Percentiles rank a stretch among this genome's conserved stretches.
Evolutionary conservation across 1,284 basidiomycete genomes (phyloP).

Genomic region (Sparassis latifolia): DNA sequence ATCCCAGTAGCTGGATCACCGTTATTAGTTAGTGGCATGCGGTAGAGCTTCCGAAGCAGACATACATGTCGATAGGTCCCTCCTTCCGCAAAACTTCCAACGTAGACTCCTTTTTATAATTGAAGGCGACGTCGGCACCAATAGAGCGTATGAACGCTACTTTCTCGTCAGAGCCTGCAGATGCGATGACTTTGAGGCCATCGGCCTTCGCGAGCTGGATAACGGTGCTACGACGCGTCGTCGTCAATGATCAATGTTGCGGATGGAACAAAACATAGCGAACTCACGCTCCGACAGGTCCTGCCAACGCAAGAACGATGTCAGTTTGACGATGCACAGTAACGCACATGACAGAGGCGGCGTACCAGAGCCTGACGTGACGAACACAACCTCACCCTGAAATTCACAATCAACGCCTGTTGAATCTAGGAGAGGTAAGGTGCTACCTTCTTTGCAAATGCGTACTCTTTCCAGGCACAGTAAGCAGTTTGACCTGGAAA

Average conservation of each 20-base stretch:
- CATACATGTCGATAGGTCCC: slow-evolving; percentile 47
- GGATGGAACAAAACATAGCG: too few relatives aligned
- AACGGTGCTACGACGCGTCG: slow-evolving; percentile 21
- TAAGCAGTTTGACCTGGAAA: slow-evolving; percentile 19
- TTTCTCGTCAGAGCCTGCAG: slow-evolving; percentile 68
- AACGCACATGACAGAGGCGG: background rate
- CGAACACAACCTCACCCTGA: slow-evolving; percentile 20
- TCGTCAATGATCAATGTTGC: too few relatives aligned
- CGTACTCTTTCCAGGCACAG: slow-evolving; percentile 19
- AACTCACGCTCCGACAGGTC: slow-evolving; percentile 11
- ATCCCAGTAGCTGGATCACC: slow-evolving; percentile 28
- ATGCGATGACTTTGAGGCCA: slow-evolving; percentile 66
- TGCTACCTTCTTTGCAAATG: slow-evolving; percentile 8
- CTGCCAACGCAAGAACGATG: background rate
- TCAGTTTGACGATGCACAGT: background rate
- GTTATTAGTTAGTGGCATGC: background rate
- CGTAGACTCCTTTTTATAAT: slow-evolving; percentile 60
- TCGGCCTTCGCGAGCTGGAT: slow-evolving; percentile 59
- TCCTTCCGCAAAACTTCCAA: slow-evolving; percentile 48
- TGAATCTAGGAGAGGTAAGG: too few relatives aligned
- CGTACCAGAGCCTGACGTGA: slow-evolving; percentile 15
- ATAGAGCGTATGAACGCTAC: slow-evolving; percentile 55
- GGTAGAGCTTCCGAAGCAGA: background rate
- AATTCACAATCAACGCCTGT: background rate
- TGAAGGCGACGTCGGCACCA: slow-evolving; percentile 67